A percentile compares a stretch with the other conserved stretches of the same genome.
These are phyloP conservation scores for Lachnum nothofagi DNA, from an alignment of 2,329 filamentous ascomycete species.

Conservation along the genomic window DNA sequence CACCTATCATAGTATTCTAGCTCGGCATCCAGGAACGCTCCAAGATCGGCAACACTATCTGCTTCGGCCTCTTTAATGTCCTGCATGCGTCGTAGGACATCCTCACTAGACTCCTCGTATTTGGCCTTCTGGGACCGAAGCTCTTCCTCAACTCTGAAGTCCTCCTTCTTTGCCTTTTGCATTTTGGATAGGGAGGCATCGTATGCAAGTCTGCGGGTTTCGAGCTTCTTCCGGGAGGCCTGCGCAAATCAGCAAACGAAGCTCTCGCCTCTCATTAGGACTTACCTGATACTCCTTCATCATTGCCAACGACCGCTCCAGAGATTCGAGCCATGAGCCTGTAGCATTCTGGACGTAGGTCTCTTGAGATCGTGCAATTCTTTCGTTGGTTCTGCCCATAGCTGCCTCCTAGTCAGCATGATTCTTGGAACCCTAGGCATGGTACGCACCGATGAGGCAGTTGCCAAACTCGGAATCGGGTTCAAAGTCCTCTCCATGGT, in stretches of 20 bases:
- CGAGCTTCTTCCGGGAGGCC: slow-evolving; percentile 88
- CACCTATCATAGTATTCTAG: slow-evolving; percentile 88
- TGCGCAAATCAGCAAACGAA: slow-evolving; percentile 33
- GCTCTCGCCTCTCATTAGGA: slow-evolving; percentile 5
- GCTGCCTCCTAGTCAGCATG: slow-evolving; percentile 40
- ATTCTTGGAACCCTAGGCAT: not conserved
- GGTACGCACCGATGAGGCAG: slow-evolving; percentile 61
- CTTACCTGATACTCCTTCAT: slow-evolving; percentile 96
- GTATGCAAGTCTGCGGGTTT: slow-evolving; percentile 81
- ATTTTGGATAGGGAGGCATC: slow-evolving; percentile 85
- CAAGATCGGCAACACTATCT: slow-evolving; percentile 75
- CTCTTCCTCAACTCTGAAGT: slow-evolving; percentile 90
- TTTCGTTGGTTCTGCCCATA: slow-evolving; percentile 82
- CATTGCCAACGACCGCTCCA: slow-evolving; percentile 83
- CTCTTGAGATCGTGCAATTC: slow-evolving; percentile 79
- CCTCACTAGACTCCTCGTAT: slow-evolving; percentile 91
- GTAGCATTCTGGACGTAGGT: slow-evolving; percentile 73
- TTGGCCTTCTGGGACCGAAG: slow-evolving; percentile 86
- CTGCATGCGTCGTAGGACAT: slow-evolving; percentile 87
- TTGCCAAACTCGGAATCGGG: slow-evolving; percentile 85
- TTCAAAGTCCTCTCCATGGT: slow-evolving; percentile 89
- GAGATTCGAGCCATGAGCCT: slow-evolving; percentile 80
- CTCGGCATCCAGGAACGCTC: slow-evolving; percentile 79
- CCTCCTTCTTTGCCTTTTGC: slow-evolving; percentile 89
- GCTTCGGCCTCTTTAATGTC: slow-evolving; percentile 90